Base-by-base conservation (phyloP, 805 yeast species). In the Metschnikowia kunwiensis region DNA sequence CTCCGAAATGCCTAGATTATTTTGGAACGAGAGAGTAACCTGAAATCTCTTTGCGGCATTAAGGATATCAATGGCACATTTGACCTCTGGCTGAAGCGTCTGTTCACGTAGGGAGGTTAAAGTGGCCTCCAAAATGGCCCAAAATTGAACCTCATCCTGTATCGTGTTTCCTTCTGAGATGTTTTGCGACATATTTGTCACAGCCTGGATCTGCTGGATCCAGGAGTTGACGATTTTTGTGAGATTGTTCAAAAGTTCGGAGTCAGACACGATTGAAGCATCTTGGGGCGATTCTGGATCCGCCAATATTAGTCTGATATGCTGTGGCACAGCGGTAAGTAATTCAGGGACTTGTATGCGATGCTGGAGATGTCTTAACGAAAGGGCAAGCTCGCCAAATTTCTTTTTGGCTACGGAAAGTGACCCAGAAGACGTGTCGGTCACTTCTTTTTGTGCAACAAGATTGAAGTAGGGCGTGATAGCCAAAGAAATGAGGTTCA, bases 21-120 rank as follows among this genome's bases (percentile, higher is more conserved):
- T 75, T 22, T 75, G 63, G 49, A 85, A 82, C 23, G 82, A 72
- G n/a, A 78, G 74, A 0, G 89, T 80, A 1, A 86, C 80, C 54
- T 85, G 94, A 52, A 80, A 85, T 44, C 97, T 68, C 47, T 85
- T 88, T 2, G 88, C 87, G 11, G 71, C 62, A 41, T 76, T 75
- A 37, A 89, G 64, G 0, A 84, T 63, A 1, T 74, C 76, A 10
- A 87, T 58, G 0, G 93, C 77, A 7, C 74, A 55, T 14, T 58
- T 61, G 1, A 86, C 75, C 23, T 76, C 80, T 0, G 70, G 67
- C 1, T 75, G 63, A 3, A 68, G 57, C 1, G 85, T 57, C 52
- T 87, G 95, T 1, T 66, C 64, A 35, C 75, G 74, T 1, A 85
- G 68, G 1, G 78, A 62, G 2, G 48, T 39, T 27, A 89, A 62